Base-by-base conservation (phyloP, 345 rosid species). In the Psidium friedrichsthalianum region DNA sequence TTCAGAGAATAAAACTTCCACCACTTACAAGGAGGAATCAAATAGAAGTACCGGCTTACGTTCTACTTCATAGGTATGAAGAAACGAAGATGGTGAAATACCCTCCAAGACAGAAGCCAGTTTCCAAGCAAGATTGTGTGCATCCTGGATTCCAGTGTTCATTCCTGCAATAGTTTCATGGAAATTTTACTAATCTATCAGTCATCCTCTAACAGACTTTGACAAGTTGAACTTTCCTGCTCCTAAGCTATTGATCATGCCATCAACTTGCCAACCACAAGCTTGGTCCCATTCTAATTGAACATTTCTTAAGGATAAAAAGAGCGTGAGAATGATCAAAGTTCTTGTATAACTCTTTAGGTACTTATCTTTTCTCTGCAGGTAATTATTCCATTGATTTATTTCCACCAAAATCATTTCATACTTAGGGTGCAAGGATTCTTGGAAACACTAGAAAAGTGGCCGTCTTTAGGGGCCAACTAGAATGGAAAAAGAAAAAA, bases 71-170 rank as follows among this genome's bases (percentile, higher is more conserved):
- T 95, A 96, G 78, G 98, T 94, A 82, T 84, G 88, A 86, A 97
- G 92, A 82, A 96, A 86, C 14, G 94, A 92, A 89, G 95, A 82
- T 42, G 96, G 92, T 74, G 98, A 90, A 83, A 92, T 90, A 88
- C 94, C 96, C 82, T 91, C 86, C 86, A 90, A 57, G 27, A 94
- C 82, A 51, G 93, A 91, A 84, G 98, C 96, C 87, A 97, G 89
- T 90, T 97, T 97, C 99, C 99, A 97, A 84, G 98, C 98, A 84
- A 97, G 95, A 90, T 97, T 96, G 82, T 95, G 99, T 87, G 91
- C 98, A 93, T 97, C 99, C 91, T 97, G 99, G 85, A 97, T 92
- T 82, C 98, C 99, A 74, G 99, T 94, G 90, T 97, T 97, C 99
- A 97, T 96, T 89, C 98, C 99, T 97, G 90, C 85, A 90, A 56